Evolutionary conservation across 257 asterid genomes (phyloP), one percentile per base, ranked within the genome.

Genomic region (Knoxia roxburghii): DNA sequence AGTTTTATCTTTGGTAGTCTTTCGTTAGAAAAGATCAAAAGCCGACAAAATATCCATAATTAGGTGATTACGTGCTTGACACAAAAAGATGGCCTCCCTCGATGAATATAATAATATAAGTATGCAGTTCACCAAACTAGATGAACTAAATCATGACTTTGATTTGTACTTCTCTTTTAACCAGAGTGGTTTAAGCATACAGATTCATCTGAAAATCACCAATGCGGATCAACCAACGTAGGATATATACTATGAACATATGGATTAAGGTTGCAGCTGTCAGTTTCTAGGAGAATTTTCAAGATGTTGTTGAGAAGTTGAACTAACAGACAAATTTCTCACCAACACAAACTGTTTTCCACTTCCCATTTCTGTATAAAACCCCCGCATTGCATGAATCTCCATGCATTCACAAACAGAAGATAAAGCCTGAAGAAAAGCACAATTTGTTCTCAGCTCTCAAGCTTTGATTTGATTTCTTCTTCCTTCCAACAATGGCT

Each of bases 221-320:
- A 37, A 37, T n/a, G n/a, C n/a, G n/a, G n/a, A n/a, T n/a, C n/a
- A n/a, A n/a, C n/a, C n/a, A n/a, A n/a, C n/a, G n/a, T n/a, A n/a
- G n/a, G n/a, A n/a, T n/a, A n/a, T n/a, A n/a, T n/a, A n/a, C n/a
- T n/a, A n/a, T n/a, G n/a, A n/a, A n/a, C n/a, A n/a, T n/a, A n/a
- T n/a, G n/a, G n/a, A n/a, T n/a, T n/a, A n/a, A n/a, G n/a, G n/a
- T n/a, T n/a, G n/a, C n/a, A n/a, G n/a, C n/a, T n/a, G 48, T 59
- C 64, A 59, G 33, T 32, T 39, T 2, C 63, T n/a, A n/a, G n/a
- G n/a, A n/a, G n/a, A 57, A 23, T 18, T 13, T 7, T 59, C 20
- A 59, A 37, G n/a, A 35, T 60, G 10, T 69, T 24, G 78, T 59
- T 79, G 68, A 72, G 78, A 61, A 30, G 69, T 72, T 79, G 76